Percentiles rank a stretch among this genome's conserved stretches.
These are phyloP conservation scores for Priceomyces haplophilus DNA, from an alignment of 805 yeast genomes.

Conservation along the genomic window DNA sequence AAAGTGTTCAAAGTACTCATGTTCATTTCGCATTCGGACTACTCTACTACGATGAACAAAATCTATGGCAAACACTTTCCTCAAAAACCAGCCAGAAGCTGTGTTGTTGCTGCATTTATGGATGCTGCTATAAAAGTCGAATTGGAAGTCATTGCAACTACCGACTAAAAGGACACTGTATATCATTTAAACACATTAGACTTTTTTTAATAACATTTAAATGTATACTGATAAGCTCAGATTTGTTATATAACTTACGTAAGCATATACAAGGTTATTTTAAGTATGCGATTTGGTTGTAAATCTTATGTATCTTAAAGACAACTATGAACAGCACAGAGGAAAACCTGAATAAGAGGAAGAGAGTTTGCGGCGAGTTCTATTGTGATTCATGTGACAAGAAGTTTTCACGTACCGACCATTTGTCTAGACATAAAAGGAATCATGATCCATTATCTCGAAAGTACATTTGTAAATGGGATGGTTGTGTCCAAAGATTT, in stretches of 20 bases:
- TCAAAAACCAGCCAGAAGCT: conserved; percentile 51
- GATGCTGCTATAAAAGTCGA: conserved; percentile 50
- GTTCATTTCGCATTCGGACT: conserved; percentile 43
- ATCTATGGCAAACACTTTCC: conserved; percentile 47
- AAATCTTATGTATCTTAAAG: not conserved
- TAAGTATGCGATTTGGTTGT: too few relatives aligned
- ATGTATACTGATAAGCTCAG: too few relatives aligned
- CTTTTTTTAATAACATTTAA: too few relatives aligned
- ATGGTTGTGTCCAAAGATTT: conserved; percentile 17
- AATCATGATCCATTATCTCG: conserved; percentile 39
- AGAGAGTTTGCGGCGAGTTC: conserved; percentile 24
- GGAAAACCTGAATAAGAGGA: conserved; percentile 12
- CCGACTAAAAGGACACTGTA: conserved; percentile 21
- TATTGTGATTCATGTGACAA: conserved; percentile 50
- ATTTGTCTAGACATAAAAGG: conserved; percentile 57
- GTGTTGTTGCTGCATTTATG: conserved; percentile 51
- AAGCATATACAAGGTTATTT: not conserved
- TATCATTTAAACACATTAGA: not conserved
- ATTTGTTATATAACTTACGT: not conserved
- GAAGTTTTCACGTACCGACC: conserved; percentile 56
- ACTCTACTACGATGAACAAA: conserved; percentile 42
- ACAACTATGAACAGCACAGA: not conserved
- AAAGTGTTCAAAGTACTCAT: conserved; percentile 49
- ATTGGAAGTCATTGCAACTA: conserved; percentile 46
- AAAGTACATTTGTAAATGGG: conserved; percentile 13